A percentile compares a stretch with the other conserved stretches of the same genome.
These are phyloP conservation scores for Microthlaspi erraticum DNA, from an alignment of 345 rosid species.

Conservation along the genomic window DNA sequence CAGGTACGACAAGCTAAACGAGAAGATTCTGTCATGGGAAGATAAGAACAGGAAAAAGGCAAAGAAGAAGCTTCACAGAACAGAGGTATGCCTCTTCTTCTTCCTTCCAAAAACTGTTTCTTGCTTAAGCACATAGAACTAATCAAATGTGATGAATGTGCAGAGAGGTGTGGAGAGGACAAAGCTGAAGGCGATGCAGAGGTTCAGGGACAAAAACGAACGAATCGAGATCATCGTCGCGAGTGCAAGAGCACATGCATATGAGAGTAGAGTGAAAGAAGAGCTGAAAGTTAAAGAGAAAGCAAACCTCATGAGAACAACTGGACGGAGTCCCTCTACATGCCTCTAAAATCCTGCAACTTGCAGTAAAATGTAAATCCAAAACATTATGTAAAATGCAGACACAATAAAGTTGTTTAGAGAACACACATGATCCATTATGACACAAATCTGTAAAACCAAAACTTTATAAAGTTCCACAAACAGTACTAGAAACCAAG, in stretches of 20 bases:
- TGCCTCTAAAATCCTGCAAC: conserved; percentile 63
- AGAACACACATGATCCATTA: conserved; percentile 17
- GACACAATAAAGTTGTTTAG: conserved; percentile 15
- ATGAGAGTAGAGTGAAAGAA: conserved; percentile 54
- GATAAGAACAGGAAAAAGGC: conserved; percentile 60
- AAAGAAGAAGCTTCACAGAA: conserved; percentile 50
- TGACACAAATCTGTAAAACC: conserved; percentile 27
- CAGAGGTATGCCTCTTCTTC: conserved; percentile 56
- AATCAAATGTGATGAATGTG: conserved; percentile 32
- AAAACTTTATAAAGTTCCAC: conserved; percentile 32
- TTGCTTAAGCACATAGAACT: conserved; percentile 6
- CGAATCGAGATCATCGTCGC: conserved; percentile 51
- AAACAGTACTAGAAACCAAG: conserved; percentile 27
- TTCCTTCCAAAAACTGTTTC: conserved; percentile 1
- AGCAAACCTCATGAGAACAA: conserved; percentile 63
- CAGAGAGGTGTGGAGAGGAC: conserved; percentile 53
- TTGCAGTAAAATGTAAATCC: conserved; percentile 6
- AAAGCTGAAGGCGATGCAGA: conserved; percentile 52
- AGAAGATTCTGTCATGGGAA: conserved; percentile 67
- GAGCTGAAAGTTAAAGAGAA: conserved; percentile 67
- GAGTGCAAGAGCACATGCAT: conserved; percentile 63
- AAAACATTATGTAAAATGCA: conserved; percentile 24
- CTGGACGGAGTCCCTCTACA: conserved; percentile 54
- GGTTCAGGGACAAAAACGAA: conserved; percentile 50
- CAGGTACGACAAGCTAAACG: conserved; percentile 61